These are phyloP conservation scores for Lignosus rhinocerotis DNA, from an alignment of 1,284 basidiomycete species.

Conservation along the genomic window DNA sequence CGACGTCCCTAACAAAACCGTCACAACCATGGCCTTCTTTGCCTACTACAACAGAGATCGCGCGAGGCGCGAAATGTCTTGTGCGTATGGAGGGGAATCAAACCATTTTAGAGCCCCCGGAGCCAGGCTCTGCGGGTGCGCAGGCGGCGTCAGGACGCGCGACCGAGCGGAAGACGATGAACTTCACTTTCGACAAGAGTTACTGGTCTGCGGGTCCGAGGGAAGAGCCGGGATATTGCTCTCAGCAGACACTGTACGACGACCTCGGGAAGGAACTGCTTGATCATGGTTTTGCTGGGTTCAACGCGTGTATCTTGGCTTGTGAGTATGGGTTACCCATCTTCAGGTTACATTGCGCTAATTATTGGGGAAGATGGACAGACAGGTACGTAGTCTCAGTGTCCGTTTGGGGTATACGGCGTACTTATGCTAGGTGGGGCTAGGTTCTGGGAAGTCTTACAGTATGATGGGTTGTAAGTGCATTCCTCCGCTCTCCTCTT, in stretches of 20 bases:
- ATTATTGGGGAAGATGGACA: slow-evolving; percentile 65
- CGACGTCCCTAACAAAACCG: slow-evolving; percentile 7
- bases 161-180: slow-evolving; percentile 85
- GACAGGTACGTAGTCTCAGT: slow-evolving; percentile 60
- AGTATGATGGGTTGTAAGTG: slow-evolving; percentile 99
- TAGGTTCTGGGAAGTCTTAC: slow-evolving; percentile 89
- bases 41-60: slow-evolving; percentile 63
- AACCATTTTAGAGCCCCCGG: slow-evolving; percentile 89
- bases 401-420: slow-evolving; percentile 3
- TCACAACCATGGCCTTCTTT: not conserved
- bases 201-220: slow-evolving; percentile 93
- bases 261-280: slow-evolving; percentile 94
- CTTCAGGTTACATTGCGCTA: slow-evolving; percentile 13
- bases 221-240: slow-evolving; percentile 87
- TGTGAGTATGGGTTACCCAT: slow-evolving; percentile 61
- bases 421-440: slow-evolving; percentile 37
- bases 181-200: slow-evolving; percentile 93
- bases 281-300: slow-evolving; percentile 94
- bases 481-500: not conserved
- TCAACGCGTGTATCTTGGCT: slow-evolving; percentile 97
- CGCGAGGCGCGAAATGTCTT: slow-evolving; percentile 87
- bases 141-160: slow-evolving; percentile 65
- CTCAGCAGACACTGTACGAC: slow-evolving; percentile 91
- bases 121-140: slow-evolving; percentile 65
- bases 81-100: slow-evolving; percentile 93